Base-by-base conservation (phyloP, 768 basidiomycete genomes). In the Trametes maxima region DNA sequence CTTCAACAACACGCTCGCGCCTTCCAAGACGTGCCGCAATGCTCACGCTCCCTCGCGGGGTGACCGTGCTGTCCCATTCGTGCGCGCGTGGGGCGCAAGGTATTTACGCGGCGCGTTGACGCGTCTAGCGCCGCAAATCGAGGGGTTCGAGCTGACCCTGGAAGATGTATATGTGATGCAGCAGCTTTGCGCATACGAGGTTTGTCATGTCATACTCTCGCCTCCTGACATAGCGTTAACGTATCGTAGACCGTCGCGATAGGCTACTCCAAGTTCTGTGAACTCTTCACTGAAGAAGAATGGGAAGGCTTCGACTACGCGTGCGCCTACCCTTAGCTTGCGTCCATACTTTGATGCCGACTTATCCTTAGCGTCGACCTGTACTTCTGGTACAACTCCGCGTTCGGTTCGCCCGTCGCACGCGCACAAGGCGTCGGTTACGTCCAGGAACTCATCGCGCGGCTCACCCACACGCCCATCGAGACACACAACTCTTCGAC, bases 221-320 rank as follows among this genome's bases (percentile, higher is more conserved):
- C 4, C 5, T 39, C 5, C 19, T 3, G 11, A 8, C 28, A 3
- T 33, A 33, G 28, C 28, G 28, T 8, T 33, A 33, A 33, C 8
- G 28, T 33, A 5, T 22, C 37, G 13, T 54, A 92, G 90, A 95
- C 95, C 16, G 95, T 96, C 46, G 90, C 93, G 0, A 79, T 96
- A 12, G 94, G 93, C 11, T 95, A 93, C 70, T 94, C 92, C n/a
- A 88, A 86, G 64, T 98, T 95, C 76, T 98, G 94, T 64, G 86
- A 87, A 56, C 77, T 97, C 3, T 98, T 98, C 74, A 94, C 92
- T 0, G 82, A 89, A 67, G 86, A 92, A 46, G 95, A 97, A 74
- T 98, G 94, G 95, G 87, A 91, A 70, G 93, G 93, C 0, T 96
- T 94, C 72, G 83, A 92, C 71, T 96, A 97, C 63, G 80, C 89